A percentile compares a stretch with the other conserved stretches of the same genome.
phyloP scores from a whole-genome alignment of 1,284 basidiomycete species.

The Pseudozyma thailandica region DNA sequence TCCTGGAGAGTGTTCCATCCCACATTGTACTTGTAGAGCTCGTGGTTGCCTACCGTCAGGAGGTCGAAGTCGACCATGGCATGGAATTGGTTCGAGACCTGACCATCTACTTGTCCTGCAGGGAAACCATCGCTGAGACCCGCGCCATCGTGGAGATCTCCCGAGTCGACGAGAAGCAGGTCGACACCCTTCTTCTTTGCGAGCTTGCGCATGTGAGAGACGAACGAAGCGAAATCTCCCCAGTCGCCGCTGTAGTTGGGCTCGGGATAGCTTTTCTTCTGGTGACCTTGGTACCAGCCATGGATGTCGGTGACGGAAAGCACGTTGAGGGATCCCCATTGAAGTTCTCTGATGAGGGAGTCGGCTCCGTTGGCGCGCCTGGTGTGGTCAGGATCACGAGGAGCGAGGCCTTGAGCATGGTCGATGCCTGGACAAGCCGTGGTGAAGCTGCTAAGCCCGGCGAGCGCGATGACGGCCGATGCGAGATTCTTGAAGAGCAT shows the following conservation, averaged over 20 bases:
- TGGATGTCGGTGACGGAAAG: conserved; percentile 85
- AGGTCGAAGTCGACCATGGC: conserved; percentile 81
- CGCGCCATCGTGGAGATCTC: conserved; percentile 63
- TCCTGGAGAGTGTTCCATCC: conserved; percentile 82
- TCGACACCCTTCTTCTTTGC: conserved; percentile 60
- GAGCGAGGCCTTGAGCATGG: conserved; percentile 35
- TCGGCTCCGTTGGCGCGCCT: conserved; percentile 20
- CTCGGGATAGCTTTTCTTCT: conserved; percentile 62
- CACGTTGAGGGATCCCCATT: conserved; percentile 76
- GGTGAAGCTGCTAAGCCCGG: conserved; percentile 5
- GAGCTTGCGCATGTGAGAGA: conserved; percentile 56
- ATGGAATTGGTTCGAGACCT: conserved; percentile 69
- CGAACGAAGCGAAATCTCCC: conserved; percentile 66
- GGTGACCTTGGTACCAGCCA: conserved; percentile 69
- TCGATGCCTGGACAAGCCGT: conserved; percentile 35
- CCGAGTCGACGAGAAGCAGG: conserved; percentile 64
- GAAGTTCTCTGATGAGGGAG: conserved; percentile 70
- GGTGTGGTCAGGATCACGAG: conserved; percentile 11
- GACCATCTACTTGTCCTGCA: conserved; percentile 48
- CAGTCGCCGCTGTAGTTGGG: conserved; percentile 64
- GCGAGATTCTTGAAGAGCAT: conserved; percentile 17
- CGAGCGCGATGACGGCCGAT: conserved; percentile 9
- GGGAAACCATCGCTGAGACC: conserved; percentile 63
- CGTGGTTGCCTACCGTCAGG: conserved; percentile 87
- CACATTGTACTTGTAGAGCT: conserved; percentile 81